These are phyloP conservation scores for Russula abietina DNA, from an alignment of 768 basidiomycete species.

Conservation along the genomic window DNA sequence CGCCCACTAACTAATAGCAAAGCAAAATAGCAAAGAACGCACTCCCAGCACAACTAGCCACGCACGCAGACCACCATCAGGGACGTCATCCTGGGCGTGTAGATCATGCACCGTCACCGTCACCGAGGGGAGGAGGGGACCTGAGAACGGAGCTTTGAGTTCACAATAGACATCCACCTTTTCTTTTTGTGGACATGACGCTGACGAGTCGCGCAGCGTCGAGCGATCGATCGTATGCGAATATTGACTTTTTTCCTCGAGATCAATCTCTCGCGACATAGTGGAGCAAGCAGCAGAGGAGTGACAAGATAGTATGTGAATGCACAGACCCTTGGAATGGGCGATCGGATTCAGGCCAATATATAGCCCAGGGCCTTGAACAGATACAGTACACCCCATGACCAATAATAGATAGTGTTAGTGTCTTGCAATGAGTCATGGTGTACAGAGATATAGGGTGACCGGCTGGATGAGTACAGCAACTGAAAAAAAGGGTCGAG, in stretches of 20 bases:
- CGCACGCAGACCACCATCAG: conserved; percentile 42
- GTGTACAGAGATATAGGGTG: background rate
- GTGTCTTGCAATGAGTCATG: background rate
- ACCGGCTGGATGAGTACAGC: background rate
- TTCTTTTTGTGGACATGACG: background rate
- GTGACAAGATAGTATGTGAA: background rate
- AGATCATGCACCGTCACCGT: no score
- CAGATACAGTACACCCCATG: background rate
- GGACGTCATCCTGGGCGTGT: conserved; percentile 28
- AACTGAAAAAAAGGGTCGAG: background rate
- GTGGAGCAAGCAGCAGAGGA: background rate
- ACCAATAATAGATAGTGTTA: background rate
- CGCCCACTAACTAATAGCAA: background rate
- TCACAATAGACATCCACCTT: background rate
- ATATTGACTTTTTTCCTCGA: background rate
- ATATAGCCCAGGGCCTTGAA: background rate
- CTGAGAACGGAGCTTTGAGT: background rate
- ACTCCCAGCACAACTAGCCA: conserved; percentile 42
- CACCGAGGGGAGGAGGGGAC: background rate
- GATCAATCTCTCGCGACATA: background rate
- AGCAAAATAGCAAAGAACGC: conserved; percentile 19
- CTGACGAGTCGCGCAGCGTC: background rate
- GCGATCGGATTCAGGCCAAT: background rate
- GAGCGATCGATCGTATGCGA: background rate
- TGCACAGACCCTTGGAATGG: background rate